These are phyloP conservation scores for Sabuloglossum arenarium DNA, from an alignment of 495 filamentous ascomycete species.

Conservation along the genomic window DNA sequence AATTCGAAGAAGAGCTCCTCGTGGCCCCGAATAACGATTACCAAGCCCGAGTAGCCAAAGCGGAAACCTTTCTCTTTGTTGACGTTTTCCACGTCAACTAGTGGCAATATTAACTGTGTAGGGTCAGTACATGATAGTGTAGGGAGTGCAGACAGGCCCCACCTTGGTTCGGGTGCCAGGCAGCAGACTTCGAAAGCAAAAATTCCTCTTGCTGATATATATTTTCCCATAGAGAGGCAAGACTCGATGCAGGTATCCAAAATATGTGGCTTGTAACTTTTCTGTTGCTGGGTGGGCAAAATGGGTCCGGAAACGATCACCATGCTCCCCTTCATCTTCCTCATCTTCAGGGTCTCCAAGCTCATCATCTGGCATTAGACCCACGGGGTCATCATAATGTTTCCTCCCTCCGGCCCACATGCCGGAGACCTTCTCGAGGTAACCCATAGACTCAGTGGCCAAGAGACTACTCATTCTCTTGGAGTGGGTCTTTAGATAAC, in stretches of 20 bases:
- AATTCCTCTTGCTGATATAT: slow-evolving; percentile 73
- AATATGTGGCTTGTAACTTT: slow-evolving; percentile 78
- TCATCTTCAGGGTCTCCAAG: slow-evolving; percentile 20
- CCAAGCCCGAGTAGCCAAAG: slow-evolving; percentile 78
- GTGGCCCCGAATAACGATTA: slow-evolving; percentile 78
- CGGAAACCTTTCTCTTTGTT: slow-evolving; percentile 91
- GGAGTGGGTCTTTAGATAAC: slow-evolving; percentile 54
- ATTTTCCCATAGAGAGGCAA: slow-evolving; percentile 92
- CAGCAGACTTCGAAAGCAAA: slow-evolving; percentile 85
- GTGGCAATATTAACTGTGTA: slow-evolving; percentile 47
- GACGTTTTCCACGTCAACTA: slow-evolving; percentile 85
- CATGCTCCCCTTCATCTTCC: slow-evolving; percentile 38
- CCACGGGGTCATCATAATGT: slow-evolving; percentile 66
- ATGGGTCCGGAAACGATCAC: slow-evolving; percentile 65
- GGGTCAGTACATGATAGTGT: neutral
- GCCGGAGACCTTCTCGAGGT: slow-evolving; percentile 89
- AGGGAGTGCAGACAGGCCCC: neutral
- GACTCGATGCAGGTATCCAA: slow-evolving; percentile 68
- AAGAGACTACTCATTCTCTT: slow-evolving; percentile 70
- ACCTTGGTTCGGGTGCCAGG: slow-evolving; percentile 76
- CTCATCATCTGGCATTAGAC: slow-evolving; percentile 36
- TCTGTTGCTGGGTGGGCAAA: slow-evolving; percentile 76
- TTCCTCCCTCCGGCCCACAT: slow-evolving; percentile 88
- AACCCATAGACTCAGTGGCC: slow-evolving; percentile 89
- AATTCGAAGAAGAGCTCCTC: slow-evolving; percentile 98